Evolutionary conservation across 345 rosid species (phyloP), one percentile per base, ranked within the genome.

Genomic region (Hibiscus tridactylites): DNA sequence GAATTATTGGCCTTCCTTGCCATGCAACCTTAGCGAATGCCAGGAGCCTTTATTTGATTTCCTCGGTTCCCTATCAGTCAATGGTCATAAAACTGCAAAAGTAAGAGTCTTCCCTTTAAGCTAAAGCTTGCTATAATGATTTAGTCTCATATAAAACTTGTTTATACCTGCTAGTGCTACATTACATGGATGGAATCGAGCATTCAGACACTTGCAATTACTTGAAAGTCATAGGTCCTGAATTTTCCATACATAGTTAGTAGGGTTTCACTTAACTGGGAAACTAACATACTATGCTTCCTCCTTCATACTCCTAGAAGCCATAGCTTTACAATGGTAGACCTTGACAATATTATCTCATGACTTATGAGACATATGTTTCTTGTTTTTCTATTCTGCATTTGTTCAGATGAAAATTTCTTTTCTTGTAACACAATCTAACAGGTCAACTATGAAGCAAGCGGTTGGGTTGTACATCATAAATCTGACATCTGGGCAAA

Each of bases 1-100:
- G 99, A 95, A 92, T 77, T 95, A 92, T 76, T 95, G 99, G 99
- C 96, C 83, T 78, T 86, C 94, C 56, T 89, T 90, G 77, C 84
- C 99, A 64, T 87, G 88, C 86, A 90, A 95, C 79, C 90, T 95
- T 61, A 64, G 71, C 16, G 98, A 95, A 75, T 95, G 97, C 71
- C 96, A 92, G 61, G 96, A 90, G 68, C 98, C 96, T 2, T 86
- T 92, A 81, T 92, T 92, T 52, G 97, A 90, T 68, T 95, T 80
- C 68, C 84, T 88, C 47, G 79, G 86, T 62, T 81, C 85, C 74
- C 83, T 95, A 66, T 87, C 96, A 17, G 44, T 86, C 64, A 92
- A 85, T 77, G 99, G 98, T 54, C 81, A 79, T 52, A 90, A 90
- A 90, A 95, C 97, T 53, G 97, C 93, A 68, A 82, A 85, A 82